These are phyloP conservation scores for Sclerotinia borealis DNA, from an alignment of 2,329 filamentous ascomycete species.

Conservation along the genomic window DNA sequence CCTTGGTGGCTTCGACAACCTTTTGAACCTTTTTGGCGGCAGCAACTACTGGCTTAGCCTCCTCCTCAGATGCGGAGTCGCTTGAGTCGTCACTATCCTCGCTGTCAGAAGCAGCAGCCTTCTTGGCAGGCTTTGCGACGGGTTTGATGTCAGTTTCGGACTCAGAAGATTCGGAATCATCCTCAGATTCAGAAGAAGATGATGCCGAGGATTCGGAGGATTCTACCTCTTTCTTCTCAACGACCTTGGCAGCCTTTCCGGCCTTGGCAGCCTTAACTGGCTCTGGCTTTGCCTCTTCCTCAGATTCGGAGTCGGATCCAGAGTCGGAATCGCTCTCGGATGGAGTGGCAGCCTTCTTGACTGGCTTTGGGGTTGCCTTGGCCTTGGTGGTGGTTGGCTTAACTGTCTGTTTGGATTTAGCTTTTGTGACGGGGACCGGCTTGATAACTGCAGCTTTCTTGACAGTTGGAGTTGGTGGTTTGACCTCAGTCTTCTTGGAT, in stretches of 20 bases:
- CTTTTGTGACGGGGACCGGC: constrained; percentile 55
- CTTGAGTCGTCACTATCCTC: constrained; percentile 27
- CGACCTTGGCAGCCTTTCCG: constrained; percentile 13
- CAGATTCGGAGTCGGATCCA: constrained; percentile 28
- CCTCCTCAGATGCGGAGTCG: constrained; percentile 24
- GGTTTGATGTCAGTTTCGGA: constrained; percentile 23
- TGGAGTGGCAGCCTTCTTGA: constrained; percentile 38
- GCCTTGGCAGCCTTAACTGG: constrained; percentile 19
- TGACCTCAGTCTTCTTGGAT: constrained; percentile 45
- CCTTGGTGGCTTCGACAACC: constrained; percentile 25
- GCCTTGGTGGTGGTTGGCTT: constrained; percentile 43
- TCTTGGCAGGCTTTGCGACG: constrained; percentile 17
- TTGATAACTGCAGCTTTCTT: constrained; percentile 66
- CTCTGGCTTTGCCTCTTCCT: constrained; percentile 29
- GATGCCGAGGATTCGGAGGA: constrained; percentile 32
- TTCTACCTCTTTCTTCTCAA: constrained; percentile 34
- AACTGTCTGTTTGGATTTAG: constrained; percentile 61
- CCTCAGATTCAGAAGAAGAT: constrained; percentile 20
- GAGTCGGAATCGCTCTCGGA: constrained; percentile 35
- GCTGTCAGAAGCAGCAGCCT: constrained; percentile 29
- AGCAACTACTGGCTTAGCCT: constrained; percentile 24
- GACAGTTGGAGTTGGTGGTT: constrained; percentile 46
- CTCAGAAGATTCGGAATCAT: constrained; percentile 18
- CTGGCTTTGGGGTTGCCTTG: constrained; percentile 29
- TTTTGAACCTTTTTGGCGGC: constrained; percentile 26